Conservation (phyloP, 2,329 filamentous ascomycete species). For the Colletotrichum sp. region DNA sequence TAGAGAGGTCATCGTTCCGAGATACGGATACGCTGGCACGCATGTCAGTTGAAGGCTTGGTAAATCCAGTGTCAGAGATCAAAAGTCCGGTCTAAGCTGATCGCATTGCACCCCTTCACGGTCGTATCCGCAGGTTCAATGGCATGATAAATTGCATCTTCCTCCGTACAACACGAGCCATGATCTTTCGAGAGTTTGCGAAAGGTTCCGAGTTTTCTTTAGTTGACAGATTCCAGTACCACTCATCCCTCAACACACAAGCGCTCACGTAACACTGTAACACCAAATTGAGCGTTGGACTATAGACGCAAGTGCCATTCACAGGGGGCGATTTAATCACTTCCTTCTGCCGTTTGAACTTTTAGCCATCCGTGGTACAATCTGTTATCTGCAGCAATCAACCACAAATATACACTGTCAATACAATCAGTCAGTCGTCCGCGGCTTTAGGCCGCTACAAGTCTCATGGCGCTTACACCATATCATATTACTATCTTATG, state of each 20-base stretch:
- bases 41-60: not conserved
- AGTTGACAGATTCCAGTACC: rapidly evolving
- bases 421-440: no score
- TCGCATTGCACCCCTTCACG: not conserved
- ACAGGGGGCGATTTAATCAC: not conserved
- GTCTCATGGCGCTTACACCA: not conserved
- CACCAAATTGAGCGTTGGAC: rapidly evolving
- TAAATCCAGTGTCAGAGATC: not conserved
- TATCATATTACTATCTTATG: not conserved
- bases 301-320: not conserved
- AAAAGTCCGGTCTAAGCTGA: not conserved
- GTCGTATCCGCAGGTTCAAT: not conserved
- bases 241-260: not conserved
- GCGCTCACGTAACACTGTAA: rapidly evolving
- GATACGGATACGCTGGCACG: not conserved
- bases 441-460: rapidly evolving
- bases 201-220: not conserved
- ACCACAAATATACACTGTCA: rapidly evolving
- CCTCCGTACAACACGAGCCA: not conserved
- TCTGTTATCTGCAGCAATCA: not conserved
- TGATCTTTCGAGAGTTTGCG: rapidly evolving
- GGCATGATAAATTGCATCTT: rapidly evolving
- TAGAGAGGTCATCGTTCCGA: not conserved
- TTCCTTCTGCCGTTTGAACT: not conserved
- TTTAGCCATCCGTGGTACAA: rapidly evolving